Base-by-base conservation (phyloP, 176 grass and related monocot genomes). In the Chloris gayana region DNA sequence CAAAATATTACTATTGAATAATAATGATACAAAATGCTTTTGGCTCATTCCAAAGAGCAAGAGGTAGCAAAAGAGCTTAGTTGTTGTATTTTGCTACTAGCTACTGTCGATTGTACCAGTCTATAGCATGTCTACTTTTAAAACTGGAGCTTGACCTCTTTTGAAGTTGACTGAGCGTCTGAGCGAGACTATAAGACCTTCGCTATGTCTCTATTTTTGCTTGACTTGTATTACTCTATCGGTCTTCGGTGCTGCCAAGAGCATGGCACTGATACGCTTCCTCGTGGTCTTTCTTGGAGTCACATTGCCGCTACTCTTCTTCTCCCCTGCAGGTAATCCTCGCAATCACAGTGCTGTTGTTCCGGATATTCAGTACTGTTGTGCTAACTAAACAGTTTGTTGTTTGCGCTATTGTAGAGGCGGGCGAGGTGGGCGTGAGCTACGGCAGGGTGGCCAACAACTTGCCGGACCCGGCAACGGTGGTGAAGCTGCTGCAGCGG, bases 361-460 rank as follows among this genome's bases (percentile, higher is more conserved):
- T 26, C 54, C 25, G 9, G 54, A n/a, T n/a, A n/a, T 7, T 3
- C 9, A n/a, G 5, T 54, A 4, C 19, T 22, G 34, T 19, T 27
- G 9, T 29, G 53, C 14, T 61, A 42, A 39, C 1, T 15, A 9
- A n/a, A n/a, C 5, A 19, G n/a, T 9, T 42, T 49, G 1, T 31
- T 57, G 11, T 45, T 37, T 11, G 22, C 38, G 45, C 22, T n/a
- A n/a, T n/a, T 64, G 82, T 33, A 89, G 82, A 86, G 11, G 92
- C 71, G 24, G 83, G 88, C 3, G 32, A 57, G 7, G 65, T 94
- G 22, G 92, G 92, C 0, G 88, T 94, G 30, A 89, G 77, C 88
- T 94, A 91, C 45, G 92, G 92, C 2, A 80, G 80, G 31, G 21
- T 82, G 7, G 89, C 80, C 5, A 80, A 76, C 72, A 67, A 94